These are phyloP conservation scores for Mycogone perniciosa DNA, from an alignment of 2,329 filamentous ascomycete species.

Conservation along the genomic window DNA sequence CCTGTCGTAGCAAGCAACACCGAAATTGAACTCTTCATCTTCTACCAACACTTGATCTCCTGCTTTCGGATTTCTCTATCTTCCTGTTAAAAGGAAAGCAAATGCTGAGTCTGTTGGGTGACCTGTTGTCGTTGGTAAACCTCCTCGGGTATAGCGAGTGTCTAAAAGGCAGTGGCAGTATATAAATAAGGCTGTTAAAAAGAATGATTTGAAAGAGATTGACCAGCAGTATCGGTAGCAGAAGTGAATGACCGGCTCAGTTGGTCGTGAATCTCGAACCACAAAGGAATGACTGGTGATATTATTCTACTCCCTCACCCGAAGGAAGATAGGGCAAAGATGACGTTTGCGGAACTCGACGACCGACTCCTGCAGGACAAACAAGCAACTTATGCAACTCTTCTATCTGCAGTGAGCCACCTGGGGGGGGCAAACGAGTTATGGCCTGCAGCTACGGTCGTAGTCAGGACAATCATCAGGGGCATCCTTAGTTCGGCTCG, in stretches of 20 bases:
- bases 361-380: background rate
- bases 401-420: background rate
- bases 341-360: background rate
- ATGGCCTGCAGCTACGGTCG: background rate
- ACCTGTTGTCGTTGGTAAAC: no score
- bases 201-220: background rate
- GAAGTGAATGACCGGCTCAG: conserved; percentile 14
- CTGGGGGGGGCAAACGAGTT: background rate
- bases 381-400: background rate
- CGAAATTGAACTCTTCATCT: background rate
- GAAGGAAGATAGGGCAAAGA: background rate
- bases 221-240: background rate
- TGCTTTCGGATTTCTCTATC: background rate
- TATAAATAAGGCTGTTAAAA: background rate
- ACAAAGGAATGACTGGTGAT: conserved; percentile 19
- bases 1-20: conserved; percentile 24
- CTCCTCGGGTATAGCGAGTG: background rate
- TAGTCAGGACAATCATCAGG: background rate
- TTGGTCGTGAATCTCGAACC: conserved; percentile 3
- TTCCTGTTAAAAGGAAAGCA: background rate
- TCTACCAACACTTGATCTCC: background rate
- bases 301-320: background rate
- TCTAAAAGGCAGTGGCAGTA: background rate
- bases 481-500: no score
- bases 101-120: background rate